Percentiles rank a stretch among this genome's conserved stretches.
phyloP scores from a whole-genome alignment of 352 stramenopile genomes.

The Globisporangium alternatum region DNA sequence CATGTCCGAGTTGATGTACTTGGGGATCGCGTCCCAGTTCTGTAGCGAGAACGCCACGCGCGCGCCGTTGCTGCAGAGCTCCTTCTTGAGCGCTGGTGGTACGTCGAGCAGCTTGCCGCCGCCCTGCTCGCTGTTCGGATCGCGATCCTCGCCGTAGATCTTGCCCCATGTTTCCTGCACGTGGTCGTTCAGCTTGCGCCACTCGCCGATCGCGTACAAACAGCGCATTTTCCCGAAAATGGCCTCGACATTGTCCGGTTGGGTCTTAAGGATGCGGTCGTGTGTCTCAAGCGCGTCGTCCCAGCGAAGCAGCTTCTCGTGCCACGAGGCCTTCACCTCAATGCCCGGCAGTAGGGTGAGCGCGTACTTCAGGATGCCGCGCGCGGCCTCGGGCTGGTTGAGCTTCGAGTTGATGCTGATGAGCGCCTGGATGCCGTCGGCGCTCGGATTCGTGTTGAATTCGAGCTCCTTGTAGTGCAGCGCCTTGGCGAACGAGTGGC shows the following conservation, averaged over 20 bases:
- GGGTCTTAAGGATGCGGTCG: slow-evolving; percentile 70
- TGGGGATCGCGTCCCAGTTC: slow-evolving; percentile 83
- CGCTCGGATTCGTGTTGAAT: slow-evolving; percentile 90
- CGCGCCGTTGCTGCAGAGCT: slow-evolving; percentile 79
- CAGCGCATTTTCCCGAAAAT: slow-evolving; percentile 99
- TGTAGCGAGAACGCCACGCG: slow-evolving; percentile 80
- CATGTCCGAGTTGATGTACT: slow-evolving; percentile 88
- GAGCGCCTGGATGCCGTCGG: slow-evolving; percentile 95
- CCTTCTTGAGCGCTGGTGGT: slow-evolving; percentile 78
- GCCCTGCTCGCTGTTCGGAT: slow-evolving; percentile 30
- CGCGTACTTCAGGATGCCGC: slow-evolving; percentile 96
- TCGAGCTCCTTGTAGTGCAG: slow-evolving; percentile 99
- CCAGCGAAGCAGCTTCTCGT: slow-evolving; percentile 98
- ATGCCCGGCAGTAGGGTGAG: slow-evolving; percentile 70
- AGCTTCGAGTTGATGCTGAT: slow-evolving; percentile 99
- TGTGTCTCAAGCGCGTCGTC: slow-evolving; percentile 95
- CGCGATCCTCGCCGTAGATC: slow-evolving; percentile 70
- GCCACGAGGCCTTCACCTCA: slow-evolving; percentile 95
- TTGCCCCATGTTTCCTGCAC: slow-evolving; percentile 85
- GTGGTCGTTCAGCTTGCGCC: slow-evolving; percentile 94
- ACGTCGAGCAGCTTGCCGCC: slow-evolving; percentile 68
- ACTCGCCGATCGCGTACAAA: slow-evolving; percentile 97
- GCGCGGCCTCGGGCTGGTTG: slow-evolving; percentile 95
- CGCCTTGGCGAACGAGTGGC: slow-evolving; percentile 98
- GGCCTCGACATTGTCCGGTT: slow-evolving; percentile 91